Evolutionary conservation across 2,329 filamentous ascomycete genomes (phyloP), one percentile per base, ranked within the genome.

Genomic region (Hymenoscyphus scutula): DNA sequence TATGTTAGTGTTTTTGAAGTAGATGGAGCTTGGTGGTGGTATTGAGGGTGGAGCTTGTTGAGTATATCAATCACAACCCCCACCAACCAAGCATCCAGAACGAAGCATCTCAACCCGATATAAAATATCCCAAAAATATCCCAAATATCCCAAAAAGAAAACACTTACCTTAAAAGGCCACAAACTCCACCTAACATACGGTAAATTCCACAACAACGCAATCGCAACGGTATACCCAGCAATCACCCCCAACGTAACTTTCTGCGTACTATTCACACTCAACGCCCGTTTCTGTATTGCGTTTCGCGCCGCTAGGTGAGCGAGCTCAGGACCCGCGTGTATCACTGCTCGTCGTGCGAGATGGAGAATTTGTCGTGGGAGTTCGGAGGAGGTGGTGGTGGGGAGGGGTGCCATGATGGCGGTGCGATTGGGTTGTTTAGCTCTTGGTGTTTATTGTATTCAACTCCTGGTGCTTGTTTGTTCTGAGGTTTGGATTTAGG

Each of bases 181-280:
- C 38, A 93, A 77, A 1, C 88, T 81, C 81, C 85, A 89, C 61
- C 84, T 82, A n/a, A 93, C 76, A 74, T 91, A 91, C 0, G 90
- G 90, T 1, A 92, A 75, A 76, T 92, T 92, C 90, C 90, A 93
- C 3, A 93, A 78, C 51, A 93, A 79, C 4, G 89, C 89, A 67
- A 93, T 93, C 55, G 82, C 81, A 19, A 91, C 89, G 2, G 89
- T 82, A 75, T 92, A 92, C 38, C 81, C 87, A 8, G 76, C 88
- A 69, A 92, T 90, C 48, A 91, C 79, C 8, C 88, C 89, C 29
- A 92, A 77, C 0, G 89, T 92, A 10, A 91, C 82, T 59, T 81
- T 81, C 70, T 92, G 89, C 1, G 89, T 89, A 71, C 86, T 82
- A 67, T 85, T 89, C 5, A 73, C 71, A 0, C 53, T 66, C 25